phyloP scores from a whole-genome alignment of 2,329 filamentous ascomycete genomes.

The Rhynchosporium graminicola region DNA sequence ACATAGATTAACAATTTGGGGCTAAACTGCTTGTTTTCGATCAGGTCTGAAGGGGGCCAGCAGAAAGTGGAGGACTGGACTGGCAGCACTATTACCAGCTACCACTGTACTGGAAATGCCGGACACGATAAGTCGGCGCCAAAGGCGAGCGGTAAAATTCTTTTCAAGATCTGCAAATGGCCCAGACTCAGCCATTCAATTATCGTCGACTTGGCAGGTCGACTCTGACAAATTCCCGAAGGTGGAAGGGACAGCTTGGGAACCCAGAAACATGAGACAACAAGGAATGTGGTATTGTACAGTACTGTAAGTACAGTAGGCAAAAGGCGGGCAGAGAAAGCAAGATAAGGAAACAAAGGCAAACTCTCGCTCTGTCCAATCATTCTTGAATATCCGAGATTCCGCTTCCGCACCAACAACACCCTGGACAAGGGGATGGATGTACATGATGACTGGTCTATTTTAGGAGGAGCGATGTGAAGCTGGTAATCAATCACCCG shows the following conservation, averaged over 20 bases:
- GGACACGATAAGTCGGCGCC: neutral
- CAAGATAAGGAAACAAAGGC: neutral
- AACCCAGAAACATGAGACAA: neutral
- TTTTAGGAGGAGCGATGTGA: no score
- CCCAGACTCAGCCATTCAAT: neutral
- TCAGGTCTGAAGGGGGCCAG: constrained; percentile 1
- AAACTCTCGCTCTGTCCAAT: no score
- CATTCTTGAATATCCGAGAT: no score
- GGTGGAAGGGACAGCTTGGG: neutral
- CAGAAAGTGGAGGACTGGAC: neutral
- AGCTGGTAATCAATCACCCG: no score
- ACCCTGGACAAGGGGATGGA: no score
- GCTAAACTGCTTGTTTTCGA: constrained; percentile 8
- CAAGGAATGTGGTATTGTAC: neutral
- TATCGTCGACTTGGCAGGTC: neutral
- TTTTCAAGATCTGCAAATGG: neutral
- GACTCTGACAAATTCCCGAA: neutral
- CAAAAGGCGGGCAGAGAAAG: neutral
- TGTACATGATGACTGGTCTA: no score
- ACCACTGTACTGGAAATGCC: neutral
- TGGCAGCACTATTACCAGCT: neutral
- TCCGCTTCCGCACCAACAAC: no score
- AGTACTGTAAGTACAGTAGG: neutral
- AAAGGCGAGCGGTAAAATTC: neutral
- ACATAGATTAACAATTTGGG: constrained; percentile 9